Percentiles rank a stretch among this genome's conserved stretches.
These are phyloP conservation scores for Chalciporus pseudorubinellus DNA, from an alignment of 768 basidiomycete species.

Conservation along the genomic window DNA sequence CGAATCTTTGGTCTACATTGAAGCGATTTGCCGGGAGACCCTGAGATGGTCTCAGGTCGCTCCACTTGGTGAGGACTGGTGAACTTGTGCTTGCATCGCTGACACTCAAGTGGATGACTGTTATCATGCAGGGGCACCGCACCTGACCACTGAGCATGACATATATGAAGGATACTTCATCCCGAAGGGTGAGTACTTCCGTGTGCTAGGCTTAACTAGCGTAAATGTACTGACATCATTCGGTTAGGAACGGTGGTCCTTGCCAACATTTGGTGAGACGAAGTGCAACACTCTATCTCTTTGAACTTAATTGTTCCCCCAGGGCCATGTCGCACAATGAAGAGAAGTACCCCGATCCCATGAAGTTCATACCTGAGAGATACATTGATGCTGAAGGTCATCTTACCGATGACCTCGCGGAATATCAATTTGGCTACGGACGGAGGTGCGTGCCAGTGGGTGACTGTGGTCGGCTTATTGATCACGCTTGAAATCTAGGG, in stretches of 20 bases:
- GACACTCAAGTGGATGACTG: too few species aligned
- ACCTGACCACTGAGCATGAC: conserved; percentile 18
- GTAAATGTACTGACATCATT: neutral
- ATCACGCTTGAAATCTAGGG: conserved; percentile 7
- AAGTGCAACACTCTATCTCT: neutral
- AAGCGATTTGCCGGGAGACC: conserved; percentile 20
- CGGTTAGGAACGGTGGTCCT: conserved; percentile 24
- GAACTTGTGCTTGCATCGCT: too few species aligned
- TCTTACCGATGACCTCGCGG: conserved; percentile 18
- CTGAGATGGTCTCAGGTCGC: conserved; percentile 26
- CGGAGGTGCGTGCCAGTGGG: conserved; percentile 5
- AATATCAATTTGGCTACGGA: conserved; percentile 24
- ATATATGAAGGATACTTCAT: conserved; percentile 17
- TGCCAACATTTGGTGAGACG: conserved; percentile 16
- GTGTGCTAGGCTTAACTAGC: neutral
- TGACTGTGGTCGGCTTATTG: too few species aligned
- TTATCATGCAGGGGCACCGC: conserved; percentile 26
- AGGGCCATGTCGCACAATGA: conserved; percentile 14
- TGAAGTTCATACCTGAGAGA: neutral
- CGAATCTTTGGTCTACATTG: conserved; percentile 22
- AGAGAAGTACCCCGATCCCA: neutral
- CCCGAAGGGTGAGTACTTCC: conserved; percentile 16
- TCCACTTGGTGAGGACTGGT: conserved; percentile 17
- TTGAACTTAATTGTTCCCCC: neutral
- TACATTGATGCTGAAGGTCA: conserved; percentile 15